Conservation (phyloP, 2,329 filamentous ascomycete species). For the Lachnellula occidentalis region DNA sequence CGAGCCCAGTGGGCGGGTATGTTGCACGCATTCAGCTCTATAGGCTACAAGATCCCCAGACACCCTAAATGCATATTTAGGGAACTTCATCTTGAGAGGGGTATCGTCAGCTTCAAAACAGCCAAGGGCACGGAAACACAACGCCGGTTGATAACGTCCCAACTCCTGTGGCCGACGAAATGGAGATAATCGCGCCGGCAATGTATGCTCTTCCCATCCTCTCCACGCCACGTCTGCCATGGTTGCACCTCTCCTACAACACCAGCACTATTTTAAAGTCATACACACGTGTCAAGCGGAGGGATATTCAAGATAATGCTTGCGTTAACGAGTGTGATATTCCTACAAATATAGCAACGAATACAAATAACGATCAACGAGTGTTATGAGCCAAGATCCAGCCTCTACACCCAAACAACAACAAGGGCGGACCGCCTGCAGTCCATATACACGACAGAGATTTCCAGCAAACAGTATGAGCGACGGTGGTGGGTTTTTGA, state of each 20-base stretch:
- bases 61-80: constrained; percentile 18
- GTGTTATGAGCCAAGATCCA: no score
- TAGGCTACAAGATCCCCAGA: constrained; percentile 20
- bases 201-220: constrained; percentile 80
- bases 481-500: no score
- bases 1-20: constrained; percentile 21
- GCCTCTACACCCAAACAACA: no score
- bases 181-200: constrained; percentile 4
- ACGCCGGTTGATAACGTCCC: constrained; percentile 3
- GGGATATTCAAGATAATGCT: no score
- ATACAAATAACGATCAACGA: no score
- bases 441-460: no score
- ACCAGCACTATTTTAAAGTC: constrained; percentile 29
- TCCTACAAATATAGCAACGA: no score
- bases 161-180: constrained; percentile 6
- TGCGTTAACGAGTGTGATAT: no score
- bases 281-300: no score
- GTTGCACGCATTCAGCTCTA: constrained; percentile 19
- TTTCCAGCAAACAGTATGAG: no score
- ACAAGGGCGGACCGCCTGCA: no score
- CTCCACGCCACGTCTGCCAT: constrained; percentile 64
- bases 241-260: constrained; percentile 48
- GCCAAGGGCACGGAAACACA: constrained; percentile 14
- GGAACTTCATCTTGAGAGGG: constrained; percentile 13
- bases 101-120: constrained; percentile 22